Conservation (phyloP, 2,329 filamentous ascomycete genomes). For the Alternaria consortialis region DNA sequence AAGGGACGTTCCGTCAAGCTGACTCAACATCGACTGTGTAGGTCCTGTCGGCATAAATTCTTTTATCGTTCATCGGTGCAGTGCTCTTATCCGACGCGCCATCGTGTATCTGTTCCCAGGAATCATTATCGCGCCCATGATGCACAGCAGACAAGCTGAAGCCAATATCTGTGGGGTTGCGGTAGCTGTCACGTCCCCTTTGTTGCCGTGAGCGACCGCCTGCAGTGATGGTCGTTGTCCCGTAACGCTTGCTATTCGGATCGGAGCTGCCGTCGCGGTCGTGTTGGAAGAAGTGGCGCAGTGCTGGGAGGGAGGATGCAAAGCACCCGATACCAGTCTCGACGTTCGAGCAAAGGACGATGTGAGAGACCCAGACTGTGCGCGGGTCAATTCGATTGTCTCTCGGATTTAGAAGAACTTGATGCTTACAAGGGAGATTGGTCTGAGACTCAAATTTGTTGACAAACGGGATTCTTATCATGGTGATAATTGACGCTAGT, state of each 20-base stretch:
- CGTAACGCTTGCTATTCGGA: constrained; percentile 7
- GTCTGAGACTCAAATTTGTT: constrained; percentile 28
- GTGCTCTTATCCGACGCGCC: constrained; percentile 26
- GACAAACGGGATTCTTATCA: constrained; percentile 33
- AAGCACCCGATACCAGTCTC: constrained; percentile 37
- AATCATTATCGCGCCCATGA: constrained; percentile 21
- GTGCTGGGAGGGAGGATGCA: constrained; percentile 28
- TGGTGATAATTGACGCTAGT: constrained; percentile 28
- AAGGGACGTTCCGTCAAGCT: background rate
- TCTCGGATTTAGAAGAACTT: background rate
- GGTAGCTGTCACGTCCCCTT: constrained; percentile 10
- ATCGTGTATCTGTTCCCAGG: constrained; percentile 30
- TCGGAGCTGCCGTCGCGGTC: constrained; percentile 20
- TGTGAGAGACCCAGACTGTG: constrained; percentile 33
- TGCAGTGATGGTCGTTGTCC: background rate
- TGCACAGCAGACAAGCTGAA: constrained; percentile 26
- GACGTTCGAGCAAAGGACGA: constrained; percentile 35
- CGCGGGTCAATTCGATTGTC: background rate
- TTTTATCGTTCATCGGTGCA: constrained; percentile 20
- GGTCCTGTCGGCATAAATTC: constrained; percentile 21
- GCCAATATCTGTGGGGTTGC: constrained; percentile 20
- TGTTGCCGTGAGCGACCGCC: constrained; percentile 1
- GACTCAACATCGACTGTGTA: constrained; percentile 27
- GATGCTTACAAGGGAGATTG: constrained; percentile 27
- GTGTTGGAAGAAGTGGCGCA: constrained; percentile 27